Conservation (phyloP, 495 filamentous ascomycete genomes). For the Penicillium pulvis region DNA sequence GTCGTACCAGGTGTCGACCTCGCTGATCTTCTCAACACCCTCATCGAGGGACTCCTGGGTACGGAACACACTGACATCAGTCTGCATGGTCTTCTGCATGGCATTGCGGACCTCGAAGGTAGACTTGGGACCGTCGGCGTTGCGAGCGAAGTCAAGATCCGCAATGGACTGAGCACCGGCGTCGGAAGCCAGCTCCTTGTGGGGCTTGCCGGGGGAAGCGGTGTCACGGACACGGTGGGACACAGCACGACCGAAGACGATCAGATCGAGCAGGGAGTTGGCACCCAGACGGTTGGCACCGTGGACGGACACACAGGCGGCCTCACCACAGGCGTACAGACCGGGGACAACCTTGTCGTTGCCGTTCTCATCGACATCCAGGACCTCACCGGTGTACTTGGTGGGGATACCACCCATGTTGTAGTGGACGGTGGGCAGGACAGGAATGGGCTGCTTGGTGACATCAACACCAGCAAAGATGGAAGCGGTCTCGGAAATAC, state of each 20-base stretch:
- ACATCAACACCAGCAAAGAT: conserved; percentile 98
- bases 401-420: conserved; percentile 99
- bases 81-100: conserved; percentile 99
- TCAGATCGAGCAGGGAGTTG: conserved; percentile 95
- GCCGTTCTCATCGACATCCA: conserved; percentile 78
- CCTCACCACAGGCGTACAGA: conserved; percentile 95
- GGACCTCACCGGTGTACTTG: conserved; percentile 92
- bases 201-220: conserved; percentile 74
- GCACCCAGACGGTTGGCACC: conserved; percentile 96
- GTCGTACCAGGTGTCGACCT: conserved; percentile 76
- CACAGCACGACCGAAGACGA: conserved; percentile 96
- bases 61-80: conserved; percentile 95
- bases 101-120: conserved; percentile 84
- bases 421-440: conserved; percentile 97
- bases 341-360: conserved; percentile 93
- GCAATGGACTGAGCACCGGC: conserved; percentile 84
- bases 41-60: conserved; percentile 88
- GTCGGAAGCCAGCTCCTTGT: conserved; percentile 74
- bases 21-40: conserved; percentile 76
- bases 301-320: conserved; percentile 95
- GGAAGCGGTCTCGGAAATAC: conserved; percentile 96
- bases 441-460: conserved; percentile 93
- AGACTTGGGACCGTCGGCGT: conserved; percentile 77
- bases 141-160: conserved; percentile 83
- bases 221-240: conserved; percentile 94